Evolutionary conservation across 768 basidiomycete genomes (phyloP).

Genomic region (Ramaria rubella): DNA sequence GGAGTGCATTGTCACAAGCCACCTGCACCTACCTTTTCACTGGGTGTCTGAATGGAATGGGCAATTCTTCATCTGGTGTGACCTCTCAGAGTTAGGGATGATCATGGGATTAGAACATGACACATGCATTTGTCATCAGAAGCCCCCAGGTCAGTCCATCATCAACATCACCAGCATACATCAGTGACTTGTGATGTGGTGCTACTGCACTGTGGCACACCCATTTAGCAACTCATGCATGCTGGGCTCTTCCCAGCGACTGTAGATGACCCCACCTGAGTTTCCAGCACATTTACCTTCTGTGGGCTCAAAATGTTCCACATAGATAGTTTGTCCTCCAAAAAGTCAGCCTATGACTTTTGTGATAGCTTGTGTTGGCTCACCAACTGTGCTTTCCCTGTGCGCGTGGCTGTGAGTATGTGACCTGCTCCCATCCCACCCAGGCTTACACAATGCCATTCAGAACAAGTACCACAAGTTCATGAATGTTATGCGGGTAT

Average conservation of each 20-base stretch:
- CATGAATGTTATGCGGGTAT: not conserved
- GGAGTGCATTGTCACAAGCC: not conserved
- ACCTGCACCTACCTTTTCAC: not conserved
- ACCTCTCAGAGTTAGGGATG: not conserved
- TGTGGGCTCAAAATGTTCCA: conserved; percentile 2
- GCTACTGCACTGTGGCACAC: not conserved
- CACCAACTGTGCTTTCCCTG: conserved; percentile 1
- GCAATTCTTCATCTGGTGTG: not conserved
- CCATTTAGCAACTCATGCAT: not conserved
- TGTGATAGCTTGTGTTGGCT: not conserved
- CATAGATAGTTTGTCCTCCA: conserved; percentile 10
- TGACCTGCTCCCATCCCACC: not conserved
- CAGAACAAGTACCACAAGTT: not conserved
- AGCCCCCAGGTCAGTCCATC: not conserved
- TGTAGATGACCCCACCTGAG: not conserved
- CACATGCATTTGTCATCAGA: not conserved
- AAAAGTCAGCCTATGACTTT: conserved; percentile 15
- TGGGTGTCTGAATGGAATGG: not conserved
- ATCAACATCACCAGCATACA: not conserved
- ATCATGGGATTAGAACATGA: not conserved
- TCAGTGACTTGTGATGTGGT: not conserved
- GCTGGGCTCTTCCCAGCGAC: not conserved
- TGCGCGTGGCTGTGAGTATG: not conserved
- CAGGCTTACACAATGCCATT: not conserved
- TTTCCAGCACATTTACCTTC: not conserved